Evolutionary conservation across 768 basidiomycete genomes (phyloP).

Genomic region (Agaricus sinodeliciosus): DNA sequence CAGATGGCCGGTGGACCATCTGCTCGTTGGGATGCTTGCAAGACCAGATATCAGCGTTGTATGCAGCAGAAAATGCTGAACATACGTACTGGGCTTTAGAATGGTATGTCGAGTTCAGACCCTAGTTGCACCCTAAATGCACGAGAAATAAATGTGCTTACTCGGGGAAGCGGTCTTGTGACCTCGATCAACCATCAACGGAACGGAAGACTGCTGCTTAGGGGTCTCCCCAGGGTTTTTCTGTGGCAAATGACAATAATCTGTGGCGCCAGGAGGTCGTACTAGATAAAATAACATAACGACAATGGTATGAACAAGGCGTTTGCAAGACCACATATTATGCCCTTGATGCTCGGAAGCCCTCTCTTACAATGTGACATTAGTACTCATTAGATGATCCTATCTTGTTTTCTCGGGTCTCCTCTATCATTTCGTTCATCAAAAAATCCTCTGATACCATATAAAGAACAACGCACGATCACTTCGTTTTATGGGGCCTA

Average conservation of each 20-base stretch:
- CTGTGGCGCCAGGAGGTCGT: too few relatives aligned
- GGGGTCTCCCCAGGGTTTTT: too few relatives aligned
- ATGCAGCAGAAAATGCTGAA: not conserved
- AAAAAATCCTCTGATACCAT: not conserved
- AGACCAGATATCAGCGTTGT: constrained; percentile 1
- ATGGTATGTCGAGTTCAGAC: too few relatives aligned
- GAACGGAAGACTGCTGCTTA: too few relatives aligned
- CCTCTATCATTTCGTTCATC: not conserved
- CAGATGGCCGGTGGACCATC: constrained; percentile 71
- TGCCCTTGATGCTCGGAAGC: too few relatives aligned
- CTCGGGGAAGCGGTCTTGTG: not conserved
- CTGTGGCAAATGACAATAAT: too few relatives aligned
- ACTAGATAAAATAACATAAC: too few relatives aligned
- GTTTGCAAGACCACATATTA: too few relatives aligned
- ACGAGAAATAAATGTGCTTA: not conserved
- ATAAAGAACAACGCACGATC: constrained; percentile 31
- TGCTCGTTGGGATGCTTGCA: constrained; percentile 3
- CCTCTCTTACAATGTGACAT: not conserved
- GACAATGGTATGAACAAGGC: too few relatives aligned
- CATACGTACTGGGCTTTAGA: not conserved
- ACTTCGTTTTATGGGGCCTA: constrained; percentile 63
- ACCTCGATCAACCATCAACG: not conserved
- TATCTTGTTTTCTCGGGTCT: not conserved
- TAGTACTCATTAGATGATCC: not conserved
- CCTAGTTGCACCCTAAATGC: too few relatives aligned